Evolutionary conservation across 306 rosid species (phyloP), one percentile per base, ranked within the genome.

Genomic region (Trifolium repens): DNA sequence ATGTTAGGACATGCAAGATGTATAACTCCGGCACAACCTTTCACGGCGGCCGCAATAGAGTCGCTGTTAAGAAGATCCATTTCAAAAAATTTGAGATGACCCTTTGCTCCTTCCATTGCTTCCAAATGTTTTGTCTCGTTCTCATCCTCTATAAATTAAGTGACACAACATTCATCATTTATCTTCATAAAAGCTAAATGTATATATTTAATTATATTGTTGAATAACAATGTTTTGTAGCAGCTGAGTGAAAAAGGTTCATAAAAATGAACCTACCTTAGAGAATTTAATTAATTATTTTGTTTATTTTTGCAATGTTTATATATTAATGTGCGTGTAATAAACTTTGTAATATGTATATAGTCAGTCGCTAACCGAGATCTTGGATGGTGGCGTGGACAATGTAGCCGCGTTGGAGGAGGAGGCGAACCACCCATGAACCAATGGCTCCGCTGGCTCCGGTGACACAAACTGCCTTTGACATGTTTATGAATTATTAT

Each of bases 391-490:
- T 86, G 85, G 98, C 96, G 39, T 90, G 88, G 76, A 93, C 91
- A 63, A 83, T 77, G 89, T 91, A 88, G 74, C 93, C 93, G 11
- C 96, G 96, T 67, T 86, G 83, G 79, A 93, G 98, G 76, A 93
- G 98, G 85, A 90, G 90, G 57, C 71, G 85, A 55, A 88, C 96
- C 43, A 93, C 83, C 91, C 94, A 93, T 24, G 98, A 89, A 5
- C 98, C 98, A 2, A 93, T 93, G 83, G 91, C 85, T 58, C 98
- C 98, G 27, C 98, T 93, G 67, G 85, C 96, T 53, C 98, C 98
- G 17, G 98, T 91, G 42, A 93, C 98, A 75, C 98, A 91, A 7
- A 93, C 96, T 13, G 76, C 79, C 80, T 88, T 88, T 40, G 88
- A 76, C 70, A 66, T 69, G 42, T 46, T 58, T 44, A 27, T 30